Conservation (phyloP, 306 rosid genomes). For the Gynostemma pentaphyllum region DNA sequence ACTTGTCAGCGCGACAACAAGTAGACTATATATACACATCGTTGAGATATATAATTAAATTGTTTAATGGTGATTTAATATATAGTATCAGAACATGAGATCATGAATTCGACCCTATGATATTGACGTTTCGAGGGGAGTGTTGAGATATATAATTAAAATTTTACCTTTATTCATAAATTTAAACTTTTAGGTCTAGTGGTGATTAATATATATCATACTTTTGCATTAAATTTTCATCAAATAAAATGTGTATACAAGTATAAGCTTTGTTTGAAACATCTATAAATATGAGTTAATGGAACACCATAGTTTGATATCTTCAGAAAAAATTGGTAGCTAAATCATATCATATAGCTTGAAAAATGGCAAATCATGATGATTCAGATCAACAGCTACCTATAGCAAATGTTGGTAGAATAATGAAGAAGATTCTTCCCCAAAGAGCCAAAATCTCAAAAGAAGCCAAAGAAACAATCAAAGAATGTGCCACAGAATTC, state of each 20-base stretch:
- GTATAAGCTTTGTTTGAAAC: background rate
- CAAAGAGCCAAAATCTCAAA: conserved; percentile 66
- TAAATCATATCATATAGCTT: background rate
- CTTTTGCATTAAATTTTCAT: background rate
- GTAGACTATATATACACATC: too few relatives aligned
- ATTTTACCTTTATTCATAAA: too few relatives aligned
- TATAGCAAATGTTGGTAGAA: conserved; percentile 77
- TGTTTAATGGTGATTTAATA: too few relatives aligned
- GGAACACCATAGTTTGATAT: background rate
- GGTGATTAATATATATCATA: too few relatives aligned
- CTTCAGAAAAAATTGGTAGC: too few relatives aligned
- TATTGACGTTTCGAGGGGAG: too few relatives aligned
- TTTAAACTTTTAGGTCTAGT: too few relatives aligned
- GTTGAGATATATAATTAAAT: too few relatives aligned
- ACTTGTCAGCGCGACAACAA: too few relatives aligned
- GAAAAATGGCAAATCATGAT: background rate
- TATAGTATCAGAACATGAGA: too few relatives aligned
- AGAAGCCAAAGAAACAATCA: conserved; percentile 79
- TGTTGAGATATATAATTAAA: too few relatives aligned
- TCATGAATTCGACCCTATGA: too few relatives aligned
- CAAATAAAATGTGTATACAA: background rate
- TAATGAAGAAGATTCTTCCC: conserved; percentile 79
- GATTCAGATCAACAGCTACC: conserved; percentile 36
- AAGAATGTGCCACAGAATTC: conserved; percentile 78
- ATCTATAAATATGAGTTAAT: background rate